Base-by-base conservation (phyloP, 176 grass and related monocot species). In the Triticum timopheevii region DNA sequence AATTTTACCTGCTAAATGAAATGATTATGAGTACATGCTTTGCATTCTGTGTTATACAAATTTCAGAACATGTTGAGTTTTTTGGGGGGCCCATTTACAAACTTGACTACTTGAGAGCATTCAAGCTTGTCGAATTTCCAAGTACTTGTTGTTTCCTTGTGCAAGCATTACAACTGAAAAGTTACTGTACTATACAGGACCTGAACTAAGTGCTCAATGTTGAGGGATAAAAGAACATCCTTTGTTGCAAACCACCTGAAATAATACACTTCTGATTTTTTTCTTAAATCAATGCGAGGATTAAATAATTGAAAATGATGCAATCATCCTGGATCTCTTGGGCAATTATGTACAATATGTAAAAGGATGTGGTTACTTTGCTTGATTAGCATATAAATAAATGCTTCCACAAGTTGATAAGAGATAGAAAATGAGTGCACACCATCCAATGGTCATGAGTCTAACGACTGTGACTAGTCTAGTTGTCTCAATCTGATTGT, bases 251-350 rank as follows among this genome's bases (percentile, higher is more conserved):
- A 67, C 40, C 24, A 65, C 61, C 31, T 82, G n/a, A 87, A 40
- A 31, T 75, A 62, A 72, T 73, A 52, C 58, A 22, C 40, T 64
- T 15, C 45, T n/a, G 16, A 15, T 13, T 47, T 52, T 63, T 12
- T 45, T 80, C 69, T 64, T 69, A 5, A 45, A 30, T 39, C 65
- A 38, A 13, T 45, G 31, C 24, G 65, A 73, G 45, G 33, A 6
- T 84, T 74, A 45, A 74, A 62, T 36, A 28, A 73, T 74, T 63
- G 71, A 45, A 83, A 62, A 7, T 13, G 69, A n/a, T 8, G 47
- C 65, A n/a, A 10, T 67, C 16, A 40, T 82, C 22, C 22, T 6
- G 20, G 7, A 58, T 36, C 34, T 80, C 71, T 42, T 42, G 61
- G 54, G 76, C 30, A 76, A 40, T 16, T n/a, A 31, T 76, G 45